A percentile compares a stretch with the other conserved stretches of the same genome.
Conservation (phyloP, 208 protist species). For the Trypanosomatidae sp. region DNA sequence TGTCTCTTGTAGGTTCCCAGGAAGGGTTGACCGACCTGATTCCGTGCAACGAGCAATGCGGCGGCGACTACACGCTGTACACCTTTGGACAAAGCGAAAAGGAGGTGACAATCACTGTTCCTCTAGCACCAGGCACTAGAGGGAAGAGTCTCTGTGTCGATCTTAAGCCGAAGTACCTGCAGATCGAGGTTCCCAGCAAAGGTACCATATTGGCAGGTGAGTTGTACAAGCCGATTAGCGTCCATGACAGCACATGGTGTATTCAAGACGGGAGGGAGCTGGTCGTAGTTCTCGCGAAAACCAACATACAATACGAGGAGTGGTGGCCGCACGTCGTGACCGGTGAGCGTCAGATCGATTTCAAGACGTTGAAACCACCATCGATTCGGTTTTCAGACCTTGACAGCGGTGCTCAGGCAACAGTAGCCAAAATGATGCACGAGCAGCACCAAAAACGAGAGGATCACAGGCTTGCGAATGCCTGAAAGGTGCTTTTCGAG, state of each 20-base stretch:
- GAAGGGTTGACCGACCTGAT: constrained; percentile 66
- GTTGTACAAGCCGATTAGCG: constrained; percentile 80
- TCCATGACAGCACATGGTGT: constrained; percentile 81
- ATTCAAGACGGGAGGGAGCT: constrained; percentile 69
- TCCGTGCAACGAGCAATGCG: constrained; percentile 80
- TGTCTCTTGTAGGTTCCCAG: constrained; percentile 66
- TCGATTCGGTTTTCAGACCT: constrained; percentile 70
- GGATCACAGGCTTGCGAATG: neutral
- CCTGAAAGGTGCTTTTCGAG: neutral
- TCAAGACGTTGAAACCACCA: constrained; percentile 87
- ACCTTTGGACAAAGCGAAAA: constrained; percentile 79
- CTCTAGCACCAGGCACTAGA: constrained; percentile 46
- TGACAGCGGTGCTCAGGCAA: constrained; percentile 80
- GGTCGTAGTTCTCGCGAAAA: constrained; percentile 73
- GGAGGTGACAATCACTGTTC: constrained; percentile 72
- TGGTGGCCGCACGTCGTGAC: constrained; percentile 85
- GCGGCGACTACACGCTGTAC: constrained; percentile 79
- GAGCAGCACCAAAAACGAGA: constrained; percentile 48
- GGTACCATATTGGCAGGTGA: constrained; percentile 59
- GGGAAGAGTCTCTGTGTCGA: constrained; percentile 66
- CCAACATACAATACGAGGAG: constrained; percentile 84
- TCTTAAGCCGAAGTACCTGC: constrained; percentile 39
- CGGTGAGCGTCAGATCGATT: constrained; percentile 80
- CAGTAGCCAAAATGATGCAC: constrained; percentile 92
- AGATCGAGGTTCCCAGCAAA: constrained; percentile 45